Conservation (phyloP, 23 red algal genomes). For the Gracilaria domingensis region DNA sequence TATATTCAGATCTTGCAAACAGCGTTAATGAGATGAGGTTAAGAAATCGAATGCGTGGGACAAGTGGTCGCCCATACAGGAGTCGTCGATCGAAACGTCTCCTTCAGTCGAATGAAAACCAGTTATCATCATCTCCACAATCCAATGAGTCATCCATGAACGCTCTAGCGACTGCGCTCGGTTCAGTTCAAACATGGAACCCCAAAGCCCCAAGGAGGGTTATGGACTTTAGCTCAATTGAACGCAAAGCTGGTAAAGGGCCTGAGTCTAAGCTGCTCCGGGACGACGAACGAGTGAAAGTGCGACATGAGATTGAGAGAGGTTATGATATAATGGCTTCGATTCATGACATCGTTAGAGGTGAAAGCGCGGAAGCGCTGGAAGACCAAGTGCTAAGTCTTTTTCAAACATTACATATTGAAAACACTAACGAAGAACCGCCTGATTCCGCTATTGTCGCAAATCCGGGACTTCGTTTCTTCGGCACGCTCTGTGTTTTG, state of each 20-base stretch:
- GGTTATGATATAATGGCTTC: constrained; percentile 71
- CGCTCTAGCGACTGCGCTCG: constrained; percentile 57
- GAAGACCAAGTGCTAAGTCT: constrained; percentile 31
- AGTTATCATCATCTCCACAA: constrained; percentile 4
- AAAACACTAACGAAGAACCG: background rate
- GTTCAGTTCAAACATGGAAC: constrained; percentile 74
- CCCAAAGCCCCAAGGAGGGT: constrained; percentile 67
- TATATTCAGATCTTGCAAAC: constrained; percentile 54
- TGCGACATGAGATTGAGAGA: constrained; percentile 59
- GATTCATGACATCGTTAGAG: constrained; percentile 64
- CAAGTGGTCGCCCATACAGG: background rate
- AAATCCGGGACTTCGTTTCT: constrained; percentile 29
- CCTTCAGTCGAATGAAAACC: background rate
- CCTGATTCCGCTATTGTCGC: background rate
- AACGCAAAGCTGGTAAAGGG: constrained; percentile 14
- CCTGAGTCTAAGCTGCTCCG: constrained; percentile 23
- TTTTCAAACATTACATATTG: constrained; percentile 32
- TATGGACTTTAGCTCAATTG: constrained; percentile 65
- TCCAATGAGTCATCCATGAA: constrained; percentile 30
- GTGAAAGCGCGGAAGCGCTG: constrained; percentile 52
- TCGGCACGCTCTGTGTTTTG: constrained; percentile 55
- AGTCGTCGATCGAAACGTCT: constrained; percentile 45
- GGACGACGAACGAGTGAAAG: constrained; percentile 67
- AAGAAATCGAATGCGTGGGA: constrained; percentile 33
- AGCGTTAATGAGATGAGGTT: constrained; percentile 24